Evolutionary conservation across 1,284 basidiomycete genomes (phyloP).

Genomic region (Uromyces viciae-fabae): DNA sequence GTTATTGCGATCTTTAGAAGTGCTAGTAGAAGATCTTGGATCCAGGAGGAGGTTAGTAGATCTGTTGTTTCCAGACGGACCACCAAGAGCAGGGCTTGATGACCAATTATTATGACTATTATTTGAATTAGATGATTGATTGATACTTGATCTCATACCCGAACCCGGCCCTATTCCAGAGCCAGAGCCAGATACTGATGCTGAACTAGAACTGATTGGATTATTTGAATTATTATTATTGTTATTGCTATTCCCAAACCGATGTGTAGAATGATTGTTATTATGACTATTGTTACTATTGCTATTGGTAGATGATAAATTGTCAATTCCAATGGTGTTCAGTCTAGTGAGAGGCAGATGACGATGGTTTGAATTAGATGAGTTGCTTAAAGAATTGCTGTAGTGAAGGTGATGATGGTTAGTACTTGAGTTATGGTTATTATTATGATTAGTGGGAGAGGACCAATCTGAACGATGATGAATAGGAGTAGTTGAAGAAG

Average conservation of each 20-base stretch:
- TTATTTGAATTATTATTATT: background rate
- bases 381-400: background rate
- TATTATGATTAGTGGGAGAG: conserved; percentile 46
- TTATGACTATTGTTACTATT: background rate
- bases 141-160: too few relatives aligned
- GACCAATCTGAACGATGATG: conserved; percentile 46
- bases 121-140: too few relatives aligned
- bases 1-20: background rate
- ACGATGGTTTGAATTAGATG: background rate
- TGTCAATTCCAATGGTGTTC: too few relatives aligned
- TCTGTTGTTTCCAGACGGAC: background rate
- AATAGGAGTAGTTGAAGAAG: conserved; percentile 46
- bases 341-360: too few relatives aligned
- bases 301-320: too few relatives aligned
- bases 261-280: background rate
- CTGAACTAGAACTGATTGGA: too few relatives aligned
- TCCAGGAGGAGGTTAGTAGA: background rate
- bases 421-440: background rate
- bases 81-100: background rate
- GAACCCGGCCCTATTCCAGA: too few relatives aligned
- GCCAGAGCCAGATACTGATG: too few relatives aligned
- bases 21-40: background rate
- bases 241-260: background rate
- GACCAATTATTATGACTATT: too few relatives aligned
- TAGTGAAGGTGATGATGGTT: background rate